phyloP scores from a whole-genome alignment of 768 basidiomycete genomes.

The Trametes sanguinea region DNA sequence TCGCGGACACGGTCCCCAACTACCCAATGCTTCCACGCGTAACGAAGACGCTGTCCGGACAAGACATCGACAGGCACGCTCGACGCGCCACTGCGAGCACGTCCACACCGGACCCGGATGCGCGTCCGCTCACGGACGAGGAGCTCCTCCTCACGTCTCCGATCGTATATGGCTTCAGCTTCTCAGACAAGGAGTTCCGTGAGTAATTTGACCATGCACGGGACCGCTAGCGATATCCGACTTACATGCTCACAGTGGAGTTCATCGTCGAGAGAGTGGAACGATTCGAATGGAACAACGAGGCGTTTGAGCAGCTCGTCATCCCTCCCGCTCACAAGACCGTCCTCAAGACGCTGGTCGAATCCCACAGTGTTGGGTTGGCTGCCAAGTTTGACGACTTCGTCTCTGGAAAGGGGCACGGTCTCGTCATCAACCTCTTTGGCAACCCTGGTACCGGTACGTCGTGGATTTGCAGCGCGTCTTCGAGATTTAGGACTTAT shows the following conservation, averaged over 20 bases:
- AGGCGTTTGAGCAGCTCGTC: conserved; percentile 37
- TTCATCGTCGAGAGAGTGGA: conserved; percentile 57
- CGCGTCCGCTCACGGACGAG: conserved; percentile 47
- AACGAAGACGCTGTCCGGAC: conserved; percentile 26
- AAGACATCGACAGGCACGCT: conserved; percentile 31
- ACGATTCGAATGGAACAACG: conserved; percentile 43
- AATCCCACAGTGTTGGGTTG: conserved; percentile 29
- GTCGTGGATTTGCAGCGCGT: background rate
- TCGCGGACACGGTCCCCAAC: conserved; percentile 31
- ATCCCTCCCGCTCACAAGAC: conserved; percentile 34
- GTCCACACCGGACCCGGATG: background rate
- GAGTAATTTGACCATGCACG: conserved; percentile 27
- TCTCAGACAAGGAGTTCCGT: conserved; percentile 62
- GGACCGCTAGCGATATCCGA: background rate
- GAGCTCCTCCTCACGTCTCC: conserved; percentile 58
- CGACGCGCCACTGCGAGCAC: conserved; percentile 1
- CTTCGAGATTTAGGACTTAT: background rate
- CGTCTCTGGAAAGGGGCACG: conserved; percentile 39
- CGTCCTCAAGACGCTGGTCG: conserved; percentile 33
- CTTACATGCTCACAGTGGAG: conserved; percentile 45
- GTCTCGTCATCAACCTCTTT: conserved; percentile 37
- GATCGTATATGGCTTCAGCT: conserved; percentile 63
- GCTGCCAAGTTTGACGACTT: conserved; percentile 36
- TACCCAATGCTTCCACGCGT: conserved; percentile 30
- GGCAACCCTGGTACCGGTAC: conserved; percentile 36